These are phyloP conservation scores for Colletotrichum tofieldiae DNA, from an alignment of 2,329 filamentous ascomycete species.

Conservation along the genomic window DNA sequence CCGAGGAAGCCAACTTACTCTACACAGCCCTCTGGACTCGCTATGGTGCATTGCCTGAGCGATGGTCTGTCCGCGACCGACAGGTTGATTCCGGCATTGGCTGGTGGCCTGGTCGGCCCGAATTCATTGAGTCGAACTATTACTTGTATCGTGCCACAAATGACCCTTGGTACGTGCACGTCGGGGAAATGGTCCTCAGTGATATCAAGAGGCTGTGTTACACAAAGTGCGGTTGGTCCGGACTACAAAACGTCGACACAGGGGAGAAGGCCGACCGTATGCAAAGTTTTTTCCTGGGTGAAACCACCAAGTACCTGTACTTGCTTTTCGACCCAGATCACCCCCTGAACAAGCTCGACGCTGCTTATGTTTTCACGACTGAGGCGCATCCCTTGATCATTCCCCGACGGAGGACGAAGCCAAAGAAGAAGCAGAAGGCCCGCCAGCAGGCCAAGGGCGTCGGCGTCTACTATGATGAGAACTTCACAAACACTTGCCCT, in stretches of 20 bases:
- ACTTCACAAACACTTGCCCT: slow-evolving; percentile 77
- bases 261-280: slow-evolving; percentile 94
- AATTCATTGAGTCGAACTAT: slow-evolving; percentile 98
- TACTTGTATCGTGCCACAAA: slow-evolving; percentile 94
- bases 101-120: slow-evolving; percentile 96
- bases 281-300: slow-evolving; percentile 98
- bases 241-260: slow-evolving; percentile 84
- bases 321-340: slow-evolving; percentile 89
- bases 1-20: slow-evolving; percentile 89
- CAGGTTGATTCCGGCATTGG: slow-evolving; percentile 88
- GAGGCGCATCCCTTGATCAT: slow-evolving; percentile 95
- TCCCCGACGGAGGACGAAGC: slow-evolving; percentile 63
- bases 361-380: slow-evolving; percentile 93
- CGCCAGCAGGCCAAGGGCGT: slow-evolving; percentile 45
- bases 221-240: slow-evolving; percentile 94
- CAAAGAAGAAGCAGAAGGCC: slow-evolving; percentile 41
- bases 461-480: slow-evolving; percentile 58
- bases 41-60: slow-evolving; percentile 93
- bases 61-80: slow-evolving; percentile 90
- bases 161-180: slow-evolving; percentile 96
- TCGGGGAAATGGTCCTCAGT: slow-evolving; percentile 93
- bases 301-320: slow-evolving; percentile 97
- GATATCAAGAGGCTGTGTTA: slow-evolving; percentile 93
- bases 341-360: slow-evolving; percentile 89
- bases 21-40: slow-evolving; percentile 96